Evolutionary conservation across 495 filamentous ascomycete genomes (phyloP).

Genomic region (Neurospora cerealis): DNA sequence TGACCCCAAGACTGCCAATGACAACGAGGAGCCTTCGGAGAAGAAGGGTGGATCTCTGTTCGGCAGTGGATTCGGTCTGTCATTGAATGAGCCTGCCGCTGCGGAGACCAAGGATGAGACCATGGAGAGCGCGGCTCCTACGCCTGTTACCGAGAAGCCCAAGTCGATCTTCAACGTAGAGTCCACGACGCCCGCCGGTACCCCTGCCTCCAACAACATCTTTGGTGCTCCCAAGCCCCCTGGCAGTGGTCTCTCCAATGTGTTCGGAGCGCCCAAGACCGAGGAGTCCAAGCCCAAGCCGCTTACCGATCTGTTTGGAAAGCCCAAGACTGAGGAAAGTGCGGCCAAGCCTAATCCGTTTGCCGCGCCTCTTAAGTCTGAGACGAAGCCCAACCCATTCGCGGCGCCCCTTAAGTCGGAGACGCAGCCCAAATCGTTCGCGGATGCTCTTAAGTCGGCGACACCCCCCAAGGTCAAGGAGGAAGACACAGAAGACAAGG

Average conservation of each 20-base stretch:
- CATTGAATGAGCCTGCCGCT: slow-evolving; percentile 32
- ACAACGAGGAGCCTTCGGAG: slow-evolving; percentile 45
- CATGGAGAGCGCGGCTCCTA: slow-evolving; percentile 38
- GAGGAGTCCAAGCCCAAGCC: slow-evolving; percentile 6
- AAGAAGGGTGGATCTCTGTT: slow-evolving; percentile 41
- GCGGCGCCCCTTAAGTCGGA: not conserved
- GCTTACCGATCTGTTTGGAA: slow-evolving; percentile 1
- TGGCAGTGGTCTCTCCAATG: not conserved
- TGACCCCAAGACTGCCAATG: slow-evolving; percentile 50
- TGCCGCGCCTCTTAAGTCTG: not conserved
- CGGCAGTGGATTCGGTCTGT: slow-evolving; percentile 43
- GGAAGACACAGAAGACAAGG: slow-evolving; percentile 21
- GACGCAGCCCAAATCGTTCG: not conserved
- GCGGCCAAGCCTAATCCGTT: not conserved
- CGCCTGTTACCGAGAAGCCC: slow-evolving; percentile 25
- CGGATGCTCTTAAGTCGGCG: not conserved
- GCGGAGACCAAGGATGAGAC: slow-evolving; percentile 49
- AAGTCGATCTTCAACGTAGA: slow-evolving; percentile 23
- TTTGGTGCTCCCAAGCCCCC: slow-evolving; percentile 14
- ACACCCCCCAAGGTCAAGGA: slow-evolving; percentile 26
- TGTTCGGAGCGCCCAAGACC: slow-evolving; percentile 1
- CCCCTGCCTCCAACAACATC: slow-evolving; percentile 35
- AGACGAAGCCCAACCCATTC: not conserved
- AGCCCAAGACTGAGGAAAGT: slow-evolving; percentile 17
- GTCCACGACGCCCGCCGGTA: slow-evolving; percentile 48